Evolutionary conservation across 345 rosid species (phyloP), one percentile per base, ranked within the genome.

Genomic region (Salix purpurea): DNA sequence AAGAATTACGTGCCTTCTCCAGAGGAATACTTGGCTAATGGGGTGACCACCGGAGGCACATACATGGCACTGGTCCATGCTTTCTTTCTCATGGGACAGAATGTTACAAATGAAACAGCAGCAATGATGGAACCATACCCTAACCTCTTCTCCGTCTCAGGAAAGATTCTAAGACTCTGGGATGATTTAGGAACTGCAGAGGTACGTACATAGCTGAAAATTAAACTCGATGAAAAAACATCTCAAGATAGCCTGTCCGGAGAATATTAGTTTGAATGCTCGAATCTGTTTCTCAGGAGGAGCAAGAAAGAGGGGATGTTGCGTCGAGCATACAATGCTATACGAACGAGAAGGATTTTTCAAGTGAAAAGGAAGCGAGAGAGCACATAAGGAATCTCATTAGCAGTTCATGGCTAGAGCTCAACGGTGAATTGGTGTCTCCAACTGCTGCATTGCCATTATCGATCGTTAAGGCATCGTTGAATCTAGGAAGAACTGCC

Each of bases 221-320:
- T n/a, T n/a, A n/a, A 61, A 9, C n/a, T 61, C 12, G 10, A 61
- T 7, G 4, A n/a, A 60, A 39, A 39, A 34, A 30, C 6, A 34
- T 40, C 10, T 40, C 44, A 40, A 2, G 44, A 40, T 40, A 40
- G 11, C 11, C 44, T 40, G 11, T 40, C 44, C 44, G 11, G 9
- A 40, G 11, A 40, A 40, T 40, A 9, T 40, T 7, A 40, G 9
- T 7, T 9, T 40, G 6, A 40, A 1, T 1, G 11, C 44, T 40
- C 1, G 44, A 40, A 40, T 40, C 12, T 40, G 0, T 40, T 30
- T 65, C 28, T 1, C 28, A 82, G 85, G 82, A 75, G 70, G 85
- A 82, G 76, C 71, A 74, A 70, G 82, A 71, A 61, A 78, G 82
- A 72, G 85, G 82, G 67, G 85, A 82, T 67, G 81, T 82, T 19